Evolutionary conservation across 2,329 filamentous ascomycete species (phyloP).

Genomic region (Mycocentrospora acerina): DNA sequence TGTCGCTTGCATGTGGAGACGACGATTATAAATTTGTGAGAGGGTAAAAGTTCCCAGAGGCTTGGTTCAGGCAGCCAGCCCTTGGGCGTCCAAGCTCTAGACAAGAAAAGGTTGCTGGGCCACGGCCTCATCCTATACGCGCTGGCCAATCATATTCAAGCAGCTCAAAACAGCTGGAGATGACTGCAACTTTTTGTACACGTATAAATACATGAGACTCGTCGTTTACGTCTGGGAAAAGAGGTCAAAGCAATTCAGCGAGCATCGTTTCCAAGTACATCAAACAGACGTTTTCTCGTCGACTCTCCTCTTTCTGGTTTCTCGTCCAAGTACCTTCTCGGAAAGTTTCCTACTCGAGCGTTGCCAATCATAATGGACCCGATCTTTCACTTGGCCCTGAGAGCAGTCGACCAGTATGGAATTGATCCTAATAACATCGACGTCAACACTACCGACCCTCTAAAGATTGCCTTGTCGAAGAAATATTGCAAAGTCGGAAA

Average conservation of each 20-base stretch:
- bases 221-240: background rate
- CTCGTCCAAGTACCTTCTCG: background rate
- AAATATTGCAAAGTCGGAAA: conserved; percentile 36
- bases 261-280: background rate
- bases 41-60: no score
- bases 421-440: conserved; percentile 26
- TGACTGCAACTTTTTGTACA: background rate
- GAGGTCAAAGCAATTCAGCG: background rate
- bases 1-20: no score
- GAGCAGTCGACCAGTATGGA: conserved; percentile 14
- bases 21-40: no score
- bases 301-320: background rate
- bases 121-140: conserved; percentile 1
- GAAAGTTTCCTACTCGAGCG: background rate
- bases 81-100: no score
- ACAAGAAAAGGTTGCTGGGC: no score
- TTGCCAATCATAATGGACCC: conserved; percentile 4
- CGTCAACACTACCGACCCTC: conserved; percentile 16
- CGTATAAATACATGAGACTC: conserved; percentile 9
- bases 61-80: no score
- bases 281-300: no score
- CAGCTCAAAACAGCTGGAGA: background rate
- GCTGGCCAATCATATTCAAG: conserved; percentile 7
- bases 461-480: conserved; percentile 16
- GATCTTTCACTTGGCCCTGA: conserved; percentile 2